Percentiles rank a stretch among this genome's conserved stretches.
Evolutionary conservation across 805 yeast genomes (phyloP).

Genomic region (Kazachstania bromeliacearum): DNA sequence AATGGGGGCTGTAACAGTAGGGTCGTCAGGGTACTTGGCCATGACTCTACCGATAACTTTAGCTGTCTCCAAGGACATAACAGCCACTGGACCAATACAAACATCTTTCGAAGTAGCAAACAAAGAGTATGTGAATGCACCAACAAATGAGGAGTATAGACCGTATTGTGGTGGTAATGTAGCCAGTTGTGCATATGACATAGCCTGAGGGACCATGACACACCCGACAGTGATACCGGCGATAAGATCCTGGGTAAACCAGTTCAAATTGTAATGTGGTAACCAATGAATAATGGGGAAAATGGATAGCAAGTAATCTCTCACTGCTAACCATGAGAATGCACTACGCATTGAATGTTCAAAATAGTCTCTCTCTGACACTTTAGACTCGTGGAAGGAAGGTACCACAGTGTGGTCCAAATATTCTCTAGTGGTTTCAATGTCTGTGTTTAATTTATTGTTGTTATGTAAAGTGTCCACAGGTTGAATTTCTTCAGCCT

Average conservation of each 20-base stretch:
- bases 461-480: neutral
- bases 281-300: conserved; percentile 85
- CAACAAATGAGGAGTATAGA: conserved; percentile 83
- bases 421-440: conserved; percentile 1
- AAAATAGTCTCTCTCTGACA: conserved; percentile 17
- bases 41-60: conserved; percentile 64
- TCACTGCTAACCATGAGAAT: conserved; percentile 30
- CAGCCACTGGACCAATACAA: conserved; percentile 94
- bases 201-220: conserved; percentile 88
- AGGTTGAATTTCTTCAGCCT: conserved; percentile 9
- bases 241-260: conserved; percentile 75
- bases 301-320: conserved; percentile 47
- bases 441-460: neutral
- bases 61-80: conserved; percentile 80
- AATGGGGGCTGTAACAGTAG: conserved; percentile 44
- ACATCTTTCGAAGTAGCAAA: conserved; percentile 95
- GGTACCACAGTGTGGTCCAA: conserved; percentile 5
- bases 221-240: conserved; percentile 93
- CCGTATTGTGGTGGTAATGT: conserved; percentile 77
- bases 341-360: conserved; percentile 12
- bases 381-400: conserved; percentile 15
- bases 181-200: conserved; percentile 90
- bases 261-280: conserved; percentile 65
- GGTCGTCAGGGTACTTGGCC: conserved; percentile 34
- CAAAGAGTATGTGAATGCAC: conserved; percentile 78